Evolutionary conservation across 768 basidiomycete species (phyloP).

Genomic region (Lactarius sp.): DNA sequence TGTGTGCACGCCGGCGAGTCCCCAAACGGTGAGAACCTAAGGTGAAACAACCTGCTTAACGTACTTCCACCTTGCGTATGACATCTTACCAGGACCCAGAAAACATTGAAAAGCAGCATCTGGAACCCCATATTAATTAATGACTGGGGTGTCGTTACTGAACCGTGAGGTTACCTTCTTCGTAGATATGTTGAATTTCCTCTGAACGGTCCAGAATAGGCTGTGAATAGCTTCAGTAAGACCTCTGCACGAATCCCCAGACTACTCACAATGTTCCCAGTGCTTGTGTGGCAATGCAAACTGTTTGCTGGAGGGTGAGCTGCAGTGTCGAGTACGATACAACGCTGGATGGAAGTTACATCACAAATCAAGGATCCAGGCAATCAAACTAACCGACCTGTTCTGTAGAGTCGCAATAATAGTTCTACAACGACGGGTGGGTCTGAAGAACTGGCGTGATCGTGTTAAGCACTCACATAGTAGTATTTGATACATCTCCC

Average conservation of each 20-base stretch:
- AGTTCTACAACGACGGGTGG: constrained; percentile 40
- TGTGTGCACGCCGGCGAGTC: constrained; percentile 71
- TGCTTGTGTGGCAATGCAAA: constrained; percentile 59
- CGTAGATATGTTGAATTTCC: constrained; percentile 55
- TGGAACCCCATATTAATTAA: constrained; percentile 28
- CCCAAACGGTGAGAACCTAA: constrained; percentile 66
- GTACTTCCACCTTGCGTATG: neutral
- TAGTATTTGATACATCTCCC: constrained; percentile 73
- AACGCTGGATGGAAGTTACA: constrained; percentile 38
- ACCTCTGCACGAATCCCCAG: neutral
- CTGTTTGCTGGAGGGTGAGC: constrained; percentile 59
- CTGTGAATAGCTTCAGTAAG: constrained; percentile 32
- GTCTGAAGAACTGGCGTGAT: neutral
- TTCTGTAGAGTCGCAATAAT: constrained; percentile 69
- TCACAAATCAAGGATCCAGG: neutral
- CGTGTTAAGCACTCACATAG: constrained; percentile 45
- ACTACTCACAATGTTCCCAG: constrained; percentile 59
- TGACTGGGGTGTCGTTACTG: neutral
- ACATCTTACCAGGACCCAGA: constrained; percentile 54
- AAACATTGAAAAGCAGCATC: constrained; percentile 68
- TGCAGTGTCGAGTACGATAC: constrained; percentile 70
- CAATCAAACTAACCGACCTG: constrained; percentile 36
- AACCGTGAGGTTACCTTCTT: constrained; percentile 44
- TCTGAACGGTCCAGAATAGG: constrained; percentile 66
- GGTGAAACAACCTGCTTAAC: neutral